Conservation (phyloP, 768 basidiomycete genomes). For the Leccinum fibrillosum region DNA sequence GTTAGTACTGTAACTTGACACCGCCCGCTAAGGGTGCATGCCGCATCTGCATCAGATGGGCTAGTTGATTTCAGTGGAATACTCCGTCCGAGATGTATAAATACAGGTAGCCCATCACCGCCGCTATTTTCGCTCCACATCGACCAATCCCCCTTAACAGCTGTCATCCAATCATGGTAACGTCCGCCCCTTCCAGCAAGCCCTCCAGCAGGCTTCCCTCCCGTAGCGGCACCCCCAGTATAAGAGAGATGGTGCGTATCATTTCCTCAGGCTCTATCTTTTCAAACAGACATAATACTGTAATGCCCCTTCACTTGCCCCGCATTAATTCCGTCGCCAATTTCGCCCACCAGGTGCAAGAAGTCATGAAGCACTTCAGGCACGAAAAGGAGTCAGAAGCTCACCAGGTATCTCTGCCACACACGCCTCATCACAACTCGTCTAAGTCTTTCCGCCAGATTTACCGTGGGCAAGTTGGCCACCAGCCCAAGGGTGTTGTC, state of each 20-base stretch:
- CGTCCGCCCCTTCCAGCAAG: slow-evolving; percentile 26
- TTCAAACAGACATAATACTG: too few species aligned
- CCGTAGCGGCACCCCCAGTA: slow-evolving; percentile 37
- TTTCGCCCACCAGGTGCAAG: slow-evolving; percentile 56
- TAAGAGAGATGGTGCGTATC: slow-evolving; percentile 42
- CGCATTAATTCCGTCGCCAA: slow-evolving; percentile 26
- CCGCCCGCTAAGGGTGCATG: too few species aligned
- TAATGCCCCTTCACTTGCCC: slow-evolving; percentile 29
- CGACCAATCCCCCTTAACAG: slow-evolving; percentile 5
- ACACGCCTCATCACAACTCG: background rate
- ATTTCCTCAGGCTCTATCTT: background rate
- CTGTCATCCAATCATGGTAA: slow-evolving; percentile 7
- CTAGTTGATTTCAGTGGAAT: background rate
- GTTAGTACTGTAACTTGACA: too few species aligned
- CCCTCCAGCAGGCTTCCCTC: slow-evolving; percentile 32
- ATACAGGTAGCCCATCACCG: slow-evolving; percentile 8
- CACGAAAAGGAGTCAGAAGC: slow-evolving; percentile 87
- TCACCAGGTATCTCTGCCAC: slow-evolving; percentile 54
- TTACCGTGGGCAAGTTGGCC: slow-evolving; percentile 69
- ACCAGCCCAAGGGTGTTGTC: slow-evolving; percentile 58
- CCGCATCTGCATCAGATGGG: too few species aligned
- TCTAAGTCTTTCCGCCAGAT: slow-evolving; percentile 45
- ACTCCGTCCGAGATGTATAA: slow-evolving; percentile 15
- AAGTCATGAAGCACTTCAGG: slow-evolving; percentile 63
- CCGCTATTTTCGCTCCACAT: slow-evolving; percentile 14